Percentiles rank a stretch among this genome's conserved stretches.
These are phyloP conservation scores for Uronychia setigera DNA, from an alignment of 73 alveolate species.

Conservation along the genomic window DNA sequence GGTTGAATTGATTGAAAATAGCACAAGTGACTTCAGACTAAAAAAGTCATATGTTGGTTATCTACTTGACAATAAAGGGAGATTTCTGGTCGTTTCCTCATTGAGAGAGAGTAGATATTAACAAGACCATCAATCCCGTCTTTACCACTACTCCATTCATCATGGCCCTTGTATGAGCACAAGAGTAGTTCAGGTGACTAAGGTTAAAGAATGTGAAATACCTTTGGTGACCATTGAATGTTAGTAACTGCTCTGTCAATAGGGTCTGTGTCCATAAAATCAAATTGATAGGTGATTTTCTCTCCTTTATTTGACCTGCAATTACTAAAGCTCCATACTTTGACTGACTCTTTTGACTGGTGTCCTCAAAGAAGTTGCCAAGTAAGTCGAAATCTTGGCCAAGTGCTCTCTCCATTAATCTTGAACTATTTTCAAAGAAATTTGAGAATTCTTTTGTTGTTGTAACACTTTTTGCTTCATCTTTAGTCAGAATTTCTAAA, in stretches of 20 bases:
- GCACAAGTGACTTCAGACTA: constrained; percentile 84
- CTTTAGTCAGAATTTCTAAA: constrained; percentile 31
- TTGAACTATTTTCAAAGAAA: constrained; percentile 55
- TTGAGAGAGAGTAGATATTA: constrained; percentile 81
- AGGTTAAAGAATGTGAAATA: constrained; percentile 4
- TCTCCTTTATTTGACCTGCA: constrained; percentile 5
- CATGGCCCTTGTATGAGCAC: constrained; percentile 79
- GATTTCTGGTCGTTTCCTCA: constrained; percentile 89
- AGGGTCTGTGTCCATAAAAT: constrained; percentile 25
- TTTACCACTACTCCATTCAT: constrained; percentile 68
- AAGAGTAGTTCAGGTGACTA: constrained; percentile 75
- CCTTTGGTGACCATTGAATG: constrained; percentile 91
- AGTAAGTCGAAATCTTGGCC: constrained; percentile 33
- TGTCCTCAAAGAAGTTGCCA: constrained; percentile 52
- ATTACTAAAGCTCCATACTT: constrained; percentile 13
- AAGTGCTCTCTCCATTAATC: constrained; percentile 72
- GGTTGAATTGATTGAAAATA: constrained; percentile 85
- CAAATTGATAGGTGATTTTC: constrained; percentile 19
- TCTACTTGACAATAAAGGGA: constrained; percentile 58
- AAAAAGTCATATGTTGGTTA: too few species aligned
- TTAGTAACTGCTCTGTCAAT: constrained; percentile 74
- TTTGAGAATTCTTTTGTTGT: constrained; percentile 45
- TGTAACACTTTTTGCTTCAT: constrained; percentile 41
- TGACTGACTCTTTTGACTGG: constrained; percentile 14
- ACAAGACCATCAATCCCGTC: constrained; percentile 90